Percentiles rank a stretch among this genome's conserved stretches.
Conservation (phyloP, 164 flowering plant genomes). For the Cinnamomum chago region DNA sequence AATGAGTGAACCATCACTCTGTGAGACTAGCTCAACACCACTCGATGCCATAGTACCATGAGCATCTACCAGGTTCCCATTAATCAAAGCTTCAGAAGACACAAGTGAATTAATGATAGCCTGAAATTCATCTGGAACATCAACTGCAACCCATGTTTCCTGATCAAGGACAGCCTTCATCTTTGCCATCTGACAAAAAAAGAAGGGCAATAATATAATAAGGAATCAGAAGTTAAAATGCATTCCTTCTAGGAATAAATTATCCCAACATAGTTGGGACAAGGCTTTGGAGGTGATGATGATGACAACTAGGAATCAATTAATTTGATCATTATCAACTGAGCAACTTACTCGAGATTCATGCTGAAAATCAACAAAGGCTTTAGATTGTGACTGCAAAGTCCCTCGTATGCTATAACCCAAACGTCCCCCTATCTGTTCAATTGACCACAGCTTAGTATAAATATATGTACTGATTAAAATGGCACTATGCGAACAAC, state of each 20-base stretch:
- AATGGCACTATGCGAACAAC: conserved; percentile 3
- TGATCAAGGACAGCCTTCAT: conserved; percentile 96
- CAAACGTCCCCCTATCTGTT: conserved; percentile 97
- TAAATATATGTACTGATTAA: background rate
- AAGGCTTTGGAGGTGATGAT: background rate
- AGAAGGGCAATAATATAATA: background rate
- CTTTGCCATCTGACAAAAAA: conserved; percentile 62
- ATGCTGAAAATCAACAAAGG: conserved; percentile 91
- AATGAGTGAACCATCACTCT: conserved; percentile 22
- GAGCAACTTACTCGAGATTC: conserved; percentile 70
- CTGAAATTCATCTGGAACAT: conserved; percentile 96
- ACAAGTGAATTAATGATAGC: conserved; percentile 50
- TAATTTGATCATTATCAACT: conserved; percentile 1
- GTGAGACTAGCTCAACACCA: conserved; percentile 20
- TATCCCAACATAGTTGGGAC: too few species aligned
- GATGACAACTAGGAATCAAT: background rate
- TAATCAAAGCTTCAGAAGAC: conserved; percentile 29
- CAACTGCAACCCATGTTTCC: conserved; percentile 94
- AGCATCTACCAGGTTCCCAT: conserved; percentile 28
- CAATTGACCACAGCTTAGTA: conserved; percentile 16
- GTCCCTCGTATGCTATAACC: conserved; percentile 97
- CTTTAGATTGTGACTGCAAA: conserved; percentile 92
- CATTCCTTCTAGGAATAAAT: background rate
- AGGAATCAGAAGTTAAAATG: background rate
- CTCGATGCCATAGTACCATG: conserved; percentile 16